Percentiles rank a stretch among this genome's conserved stretches.
Conservation (phyloP, 2,329 filamentous ascomycete species). For the Aspergillus pseudonomiae region DNA sequence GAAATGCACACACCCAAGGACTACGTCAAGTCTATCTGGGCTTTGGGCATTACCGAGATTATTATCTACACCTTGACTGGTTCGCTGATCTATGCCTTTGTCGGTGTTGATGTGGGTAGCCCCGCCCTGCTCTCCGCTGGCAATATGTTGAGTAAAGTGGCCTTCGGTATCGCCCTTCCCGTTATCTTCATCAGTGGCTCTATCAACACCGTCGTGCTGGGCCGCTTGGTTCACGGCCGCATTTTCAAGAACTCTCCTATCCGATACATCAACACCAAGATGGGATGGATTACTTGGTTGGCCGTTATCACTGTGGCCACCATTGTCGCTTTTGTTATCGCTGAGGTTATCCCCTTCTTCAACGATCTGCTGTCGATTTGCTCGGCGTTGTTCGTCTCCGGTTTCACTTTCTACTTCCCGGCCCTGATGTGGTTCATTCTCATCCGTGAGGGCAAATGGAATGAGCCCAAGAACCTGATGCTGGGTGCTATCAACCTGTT, state of each 20-base stretch:
- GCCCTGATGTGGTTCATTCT: constrained; percentile 46
- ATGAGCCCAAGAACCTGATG: constrained; percentile 50
- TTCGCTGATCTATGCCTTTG: constrained; percentile 36
- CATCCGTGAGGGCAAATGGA: constrained; percentile 31
- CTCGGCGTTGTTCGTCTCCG: constrained; percentile 76
- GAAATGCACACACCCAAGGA: constrained; percentile 31
- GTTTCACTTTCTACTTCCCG: constrained; percentile 78
- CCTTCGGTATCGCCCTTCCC: constrained; percentile 38
- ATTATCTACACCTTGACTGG: constrained; percentile 29
- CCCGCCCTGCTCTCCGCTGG: constrained; percentile 37
- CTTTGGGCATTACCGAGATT: constrained; percentile 25
- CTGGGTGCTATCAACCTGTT: constrained; percentile 65
- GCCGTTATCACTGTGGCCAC: constrained; percentile 56
- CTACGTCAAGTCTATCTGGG: constrained; percentile 30
- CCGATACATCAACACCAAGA: constrained; percentile 38
- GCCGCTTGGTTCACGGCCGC: constrained; percentile 38
- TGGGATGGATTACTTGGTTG: constrained; percentile 40
- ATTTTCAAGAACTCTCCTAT: constrained; percentile 39
- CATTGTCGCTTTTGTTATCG: constrained; percentile 80
- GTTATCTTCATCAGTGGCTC: constrained; percentile 43
- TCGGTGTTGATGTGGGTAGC: constrained; percentile 35
- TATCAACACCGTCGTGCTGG: constrained; percentile 39
- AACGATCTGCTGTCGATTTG: constrained; percentile 58
- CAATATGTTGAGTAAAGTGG: constrained; percentile 29
- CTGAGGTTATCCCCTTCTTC: constrained; percentile 86